phyloP scores from a whole-genome alignment of 768 basidiomycete genomes.

The Suillus brevipes region DNA sequence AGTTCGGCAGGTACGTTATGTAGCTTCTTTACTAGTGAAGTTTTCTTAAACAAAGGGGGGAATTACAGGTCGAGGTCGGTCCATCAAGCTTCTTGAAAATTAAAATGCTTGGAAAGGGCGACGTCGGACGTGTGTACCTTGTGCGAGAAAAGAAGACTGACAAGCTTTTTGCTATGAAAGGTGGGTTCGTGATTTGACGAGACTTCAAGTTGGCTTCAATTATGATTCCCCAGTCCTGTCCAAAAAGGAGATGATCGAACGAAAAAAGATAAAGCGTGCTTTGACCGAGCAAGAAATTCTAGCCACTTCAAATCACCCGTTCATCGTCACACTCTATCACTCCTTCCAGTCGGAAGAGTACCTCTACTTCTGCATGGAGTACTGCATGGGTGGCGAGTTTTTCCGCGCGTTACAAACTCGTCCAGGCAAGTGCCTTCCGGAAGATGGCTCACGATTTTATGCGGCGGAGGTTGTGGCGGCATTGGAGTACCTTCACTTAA shows the following conservation, averaged over 20 bases:
- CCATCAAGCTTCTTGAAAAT: conserved; percentile 95
- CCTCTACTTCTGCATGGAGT: conserved; percentile 99
- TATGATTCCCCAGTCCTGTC: conserved; percentile 73
- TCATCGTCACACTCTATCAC: conserved; percentile 98
- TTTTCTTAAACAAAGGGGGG: conserved; percentile 5
- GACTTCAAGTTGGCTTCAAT: conserved; percentile 12
- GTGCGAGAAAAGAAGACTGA: conserved; percentile 97
- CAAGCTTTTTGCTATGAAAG: conserved; percentile 99
- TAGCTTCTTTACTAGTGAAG: neutral
- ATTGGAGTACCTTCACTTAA: conserved; percentile 96
- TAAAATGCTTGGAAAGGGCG: conserved; percentile 97
- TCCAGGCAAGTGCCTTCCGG: conserved; percentile 94
- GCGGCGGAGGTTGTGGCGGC: conserved; percentile 98
- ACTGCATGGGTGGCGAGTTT: conserved; percentile 99
- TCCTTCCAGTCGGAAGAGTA: conserved; percentile 99
- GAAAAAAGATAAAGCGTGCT: conserved; percentile 99
- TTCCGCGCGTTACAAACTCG: conserved; percentile 95
- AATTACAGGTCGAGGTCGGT: conserved; percentile 80
- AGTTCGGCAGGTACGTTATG: conserved; percentile 68
- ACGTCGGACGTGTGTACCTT: conserved; percentile 97
- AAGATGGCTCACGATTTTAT: conserved; percentile 96
- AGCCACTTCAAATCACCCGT: conserved; percentile 97
- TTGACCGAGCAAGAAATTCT: conserved; percentile 98
- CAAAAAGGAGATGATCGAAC: conserved; percentile 99
- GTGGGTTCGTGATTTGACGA: conserved; percentile 44